Evolutionary conservation across 2,329 filamentous ascomycete genomes (phyloP).

Genomic region (Leptographium procerum): DNA sequence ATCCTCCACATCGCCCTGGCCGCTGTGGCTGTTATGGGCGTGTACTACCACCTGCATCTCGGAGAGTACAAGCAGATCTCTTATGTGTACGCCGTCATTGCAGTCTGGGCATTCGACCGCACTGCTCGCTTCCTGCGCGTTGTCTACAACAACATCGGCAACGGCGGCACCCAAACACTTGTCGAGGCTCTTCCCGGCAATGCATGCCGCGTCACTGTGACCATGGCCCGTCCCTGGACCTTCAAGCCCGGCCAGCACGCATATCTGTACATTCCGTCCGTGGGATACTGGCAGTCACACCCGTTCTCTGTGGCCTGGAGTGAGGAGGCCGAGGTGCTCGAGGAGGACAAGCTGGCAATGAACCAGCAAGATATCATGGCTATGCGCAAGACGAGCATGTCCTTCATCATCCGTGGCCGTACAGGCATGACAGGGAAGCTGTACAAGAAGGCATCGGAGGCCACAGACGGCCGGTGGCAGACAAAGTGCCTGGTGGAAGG

Average conservation of each 20-base stretch:
- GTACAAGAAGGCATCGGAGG: conserved; percentile 54
- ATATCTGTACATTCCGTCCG: conserved; percentile 64
- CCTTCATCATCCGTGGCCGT: conserved; percentile 60
- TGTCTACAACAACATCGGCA: conserved; percentile 54
- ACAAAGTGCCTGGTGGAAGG: conserved; percentile 62
- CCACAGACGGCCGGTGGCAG: conserved; percentile 47
- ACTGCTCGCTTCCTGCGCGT: conserved; percentile 46
- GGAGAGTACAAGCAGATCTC: conserved; percentile 42
- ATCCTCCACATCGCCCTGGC: conserved; percentile 57
- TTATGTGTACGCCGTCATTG: conserved; percentile 50
- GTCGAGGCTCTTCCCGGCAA: conserved; percentile 69
- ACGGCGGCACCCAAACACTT: conserved; percentile 54
- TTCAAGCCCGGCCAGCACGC: conserved; percentile 68
- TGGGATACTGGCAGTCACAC: conserved; percentile 65
- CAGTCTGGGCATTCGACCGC: conserved; percentile 59
- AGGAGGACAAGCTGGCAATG: conserved; percentile 45
- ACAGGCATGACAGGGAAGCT: conserved; percentile 63
- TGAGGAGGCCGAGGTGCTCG: conserved; percentile 46
- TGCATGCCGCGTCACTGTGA: conserved; percentile 61
- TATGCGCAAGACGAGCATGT: conserved; percentile 54
- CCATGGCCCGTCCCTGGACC: conserved; percentile 64
- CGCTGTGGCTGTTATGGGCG: conserved; percentile 44
- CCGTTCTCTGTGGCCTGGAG: conserved; percentile 74
- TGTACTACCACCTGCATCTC: conserved; percentile 57
- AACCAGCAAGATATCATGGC: conserved; percentile 45